Evolutionary conservation across 2,329 filamentous ascomycete genomes (phyloP).

Genomic region (Fusarium pseudonygamai): DNA sequence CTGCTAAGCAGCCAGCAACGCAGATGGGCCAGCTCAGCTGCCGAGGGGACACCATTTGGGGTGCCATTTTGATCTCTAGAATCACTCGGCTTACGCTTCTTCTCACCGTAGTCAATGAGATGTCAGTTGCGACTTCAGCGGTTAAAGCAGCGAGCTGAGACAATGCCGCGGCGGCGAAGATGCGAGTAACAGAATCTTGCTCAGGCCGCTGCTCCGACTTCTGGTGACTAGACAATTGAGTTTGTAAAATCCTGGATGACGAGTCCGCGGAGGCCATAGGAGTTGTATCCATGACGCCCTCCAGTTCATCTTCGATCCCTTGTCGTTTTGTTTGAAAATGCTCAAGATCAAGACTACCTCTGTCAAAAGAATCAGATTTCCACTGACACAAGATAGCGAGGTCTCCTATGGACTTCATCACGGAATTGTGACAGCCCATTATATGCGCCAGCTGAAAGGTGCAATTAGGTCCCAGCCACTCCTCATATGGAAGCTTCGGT

Average conservation of each 20-base stretch:
- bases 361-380: fast-evolving
- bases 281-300: background rate
- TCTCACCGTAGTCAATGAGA: background rate
- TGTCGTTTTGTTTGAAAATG: fast-evolving
- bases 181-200: background rate
- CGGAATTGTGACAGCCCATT: background rate
- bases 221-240: background rate
- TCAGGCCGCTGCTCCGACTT: no score
- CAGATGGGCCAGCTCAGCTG: background rate
- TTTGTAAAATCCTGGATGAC: background rate
- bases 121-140: fast-evolving
- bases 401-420: background rate
- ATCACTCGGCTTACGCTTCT: background rate
- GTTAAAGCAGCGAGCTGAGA: background rate
- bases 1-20: background rate
- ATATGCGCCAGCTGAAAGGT: background rate
- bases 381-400: background rate
- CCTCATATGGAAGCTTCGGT: background rate
- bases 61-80: background rate
- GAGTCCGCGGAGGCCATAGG: background rate
- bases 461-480: background rate
- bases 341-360: fast-evolving
- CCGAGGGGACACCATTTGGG: background rate
- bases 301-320: background rate
- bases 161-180: background rate